Evolutionary conservation across 2,329 filamentous ascomycete species (phyloP).

Genomic region (Ophiosphaerella narmari): DNA sequence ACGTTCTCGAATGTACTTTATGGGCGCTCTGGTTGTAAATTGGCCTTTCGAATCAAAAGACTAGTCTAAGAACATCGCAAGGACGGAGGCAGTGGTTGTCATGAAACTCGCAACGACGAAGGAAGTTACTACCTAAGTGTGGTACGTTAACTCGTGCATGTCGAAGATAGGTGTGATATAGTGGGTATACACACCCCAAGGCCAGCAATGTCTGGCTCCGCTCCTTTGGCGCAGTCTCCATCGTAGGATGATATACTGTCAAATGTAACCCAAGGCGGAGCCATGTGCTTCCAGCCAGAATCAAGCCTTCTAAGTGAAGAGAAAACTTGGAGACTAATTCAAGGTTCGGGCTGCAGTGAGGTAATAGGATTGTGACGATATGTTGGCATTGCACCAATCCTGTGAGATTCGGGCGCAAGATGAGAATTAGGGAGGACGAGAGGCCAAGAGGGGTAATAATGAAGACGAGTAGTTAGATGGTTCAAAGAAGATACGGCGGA

Average conservation of each 20-base stretch:
- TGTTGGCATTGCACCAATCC: no score
- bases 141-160: no score
- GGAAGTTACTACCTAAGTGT: slow-evolving; percentile 35
- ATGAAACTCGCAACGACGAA: slow-evolving; percentile 37
- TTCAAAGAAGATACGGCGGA: no score
- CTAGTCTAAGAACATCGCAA: slow-evolving; percentile 41
- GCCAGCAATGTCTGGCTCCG: slow-evolving; percentile 38
- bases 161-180: background rate
- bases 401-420: no score
- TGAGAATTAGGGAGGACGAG: no score
- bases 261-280: slow-evolving; percentile 36
- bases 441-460: no score
- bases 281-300: slow-evolving; percentile 15
- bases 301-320: background rate
- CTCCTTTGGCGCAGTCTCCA: slow-evolving; percentile 27
- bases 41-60: slow-evolving; percentile 31
- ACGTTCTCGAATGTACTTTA: slow-evolving; percentile 28
- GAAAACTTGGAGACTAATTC: no score
- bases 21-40: slow-evolving; percentile 23
- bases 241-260: slow-evolving; percentile 25
- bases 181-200: slow-evolving; percentile 21
- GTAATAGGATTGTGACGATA: background rate
- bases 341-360: background rate
- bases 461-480: no score
- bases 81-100: slow-evolving; percentile 35